These are phyloP conservation scores for Datura wrightii DNA, from an alignment of 257 asterid genomes.

Conservation along the genomic window DNA sequence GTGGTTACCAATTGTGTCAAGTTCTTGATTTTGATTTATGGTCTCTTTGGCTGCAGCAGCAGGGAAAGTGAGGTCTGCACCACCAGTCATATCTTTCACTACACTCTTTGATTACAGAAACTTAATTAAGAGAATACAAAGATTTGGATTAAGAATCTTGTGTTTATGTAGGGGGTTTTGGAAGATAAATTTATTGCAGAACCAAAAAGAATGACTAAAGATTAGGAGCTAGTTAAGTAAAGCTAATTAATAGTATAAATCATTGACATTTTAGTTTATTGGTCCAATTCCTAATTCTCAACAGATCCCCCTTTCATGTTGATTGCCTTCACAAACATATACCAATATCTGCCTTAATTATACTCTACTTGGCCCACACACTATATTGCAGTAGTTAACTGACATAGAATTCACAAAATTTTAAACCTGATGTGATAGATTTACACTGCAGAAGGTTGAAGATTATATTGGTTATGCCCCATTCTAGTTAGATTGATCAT, in stretches of 20 bases:
- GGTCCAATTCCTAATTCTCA: slow-evolving; percentile 68
- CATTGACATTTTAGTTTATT: slow-evolving; percentile 37
- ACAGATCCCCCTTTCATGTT: slow-evolving; percentile 68
- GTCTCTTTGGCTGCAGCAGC: not conserved
- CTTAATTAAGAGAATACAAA: not conserved
- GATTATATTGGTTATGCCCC: not conserved
- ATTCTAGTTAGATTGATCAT: not conserved
- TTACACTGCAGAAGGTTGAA: not conserved
- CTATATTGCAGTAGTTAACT: not conserved
- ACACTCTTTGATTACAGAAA: slow-evolving; percentile 25
- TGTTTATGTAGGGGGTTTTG: slow-evolving; percentile 47
- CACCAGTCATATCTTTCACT: slow-evolving; percentile 57
- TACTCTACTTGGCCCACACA: slow-evolving; percentile 26
- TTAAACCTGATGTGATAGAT: not conserved
- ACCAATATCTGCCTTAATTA: slow-evolving; percentile 21
- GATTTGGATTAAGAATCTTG: slow-evolving; percentile 29
- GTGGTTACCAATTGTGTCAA: not conserved
- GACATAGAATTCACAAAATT: not conserved
- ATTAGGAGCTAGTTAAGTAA: slow-evolving; percentile 83
- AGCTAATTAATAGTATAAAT: slow-evolving; percentile 35
- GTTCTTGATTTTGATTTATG: not conserved
- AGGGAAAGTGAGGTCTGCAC: slow-evolving; percentile 46
- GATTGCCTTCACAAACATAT: slow-evolving; percentile 65
- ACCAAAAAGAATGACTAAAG: slow-evolving; percentile 45
- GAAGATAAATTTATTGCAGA: slow-evolving; percentile 41